Evolutionary conservation across 225 moss, liverwort and hornwort species (phyloP), one percentile per base, ranked within the genome.

Genomic region (Anthoceros angustus): DNA sequence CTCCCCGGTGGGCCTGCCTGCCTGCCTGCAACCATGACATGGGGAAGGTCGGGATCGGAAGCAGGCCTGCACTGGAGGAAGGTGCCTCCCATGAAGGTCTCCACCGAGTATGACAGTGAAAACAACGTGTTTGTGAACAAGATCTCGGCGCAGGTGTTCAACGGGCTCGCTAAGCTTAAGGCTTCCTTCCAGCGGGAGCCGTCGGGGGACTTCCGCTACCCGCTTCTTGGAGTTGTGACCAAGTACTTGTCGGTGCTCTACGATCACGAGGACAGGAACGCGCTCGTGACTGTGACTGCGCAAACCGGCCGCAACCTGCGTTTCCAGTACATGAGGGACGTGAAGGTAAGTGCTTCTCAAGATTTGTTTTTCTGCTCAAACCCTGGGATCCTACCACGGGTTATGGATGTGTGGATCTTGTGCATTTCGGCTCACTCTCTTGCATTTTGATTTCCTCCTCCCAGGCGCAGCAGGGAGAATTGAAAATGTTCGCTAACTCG

Each of bases 21-120:
- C 32, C 32, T 55, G 55, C 55, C 7, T 55, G 55, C 55, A 55
- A 55, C 55, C 18, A 55, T 55, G 55, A 55, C 55, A 55, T 55
- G 55, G 55, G 55, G 55, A 7, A 55, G 55, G 55, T 55, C 55
- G 55, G 55, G 55, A 55, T 55, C 55, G 55, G 55, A 55, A 9
- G 55, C 23, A 9, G 55, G 55, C 55, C 55, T 15, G 55, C 55
- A 84, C 67, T 84, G 80, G 81, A 71, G 77, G 73, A 77, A 73
- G 41, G 68, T 74, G 7, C 71, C 78, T n/a, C 67, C 84, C 5
- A 61, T 88, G 71, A 92, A 92, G 76, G 60, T 85, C 25, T 98
- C 98, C 4, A 89, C 92, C 8, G 89, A 89, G 69, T 98, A 81
- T 61, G 98, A 98, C 67, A 87, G 87, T 11, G 98, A 98, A 60